Evolutionary conservation across 2,329 filamentous ascomycete species (phyloP).

Genomic region (Beauveria varroae): DNA sequence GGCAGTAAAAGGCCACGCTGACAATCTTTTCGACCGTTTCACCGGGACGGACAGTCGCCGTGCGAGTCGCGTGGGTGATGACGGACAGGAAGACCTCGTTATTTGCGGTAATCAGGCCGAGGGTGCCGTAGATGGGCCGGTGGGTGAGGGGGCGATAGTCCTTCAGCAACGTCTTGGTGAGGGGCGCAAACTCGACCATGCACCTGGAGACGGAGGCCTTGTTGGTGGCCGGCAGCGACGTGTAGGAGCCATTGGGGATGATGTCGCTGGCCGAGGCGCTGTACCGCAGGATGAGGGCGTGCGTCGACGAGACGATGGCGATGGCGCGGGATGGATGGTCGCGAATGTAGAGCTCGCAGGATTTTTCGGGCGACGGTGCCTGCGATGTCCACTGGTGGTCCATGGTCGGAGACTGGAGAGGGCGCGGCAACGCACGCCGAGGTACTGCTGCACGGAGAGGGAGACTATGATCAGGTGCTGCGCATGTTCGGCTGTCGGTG

Average conservation of each 20-base stretch:
- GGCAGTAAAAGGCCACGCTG: conserved; percentile 84
- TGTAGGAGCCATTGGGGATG: conserved; percentile 50
- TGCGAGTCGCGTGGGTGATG: conserved; percentile 69
- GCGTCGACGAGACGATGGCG: conserved; percentile 70
- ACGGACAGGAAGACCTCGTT: conserved; percentile 87
- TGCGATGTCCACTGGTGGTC: conserved; percentile 42
- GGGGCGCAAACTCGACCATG: conserved; percentile 77
- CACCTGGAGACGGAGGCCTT: conserved; percentile 53
- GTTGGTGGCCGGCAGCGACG: conserved; percentile 40
- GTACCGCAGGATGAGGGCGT: conserved; percentile 80
- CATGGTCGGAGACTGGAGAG: conserved; percentile 29
- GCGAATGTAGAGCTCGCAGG: conserved; percentile 74
- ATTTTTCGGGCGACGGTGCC: conserved; percentile 46
- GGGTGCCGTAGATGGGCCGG: conserved; percentile 71
- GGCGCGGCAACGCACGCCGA: background rate
- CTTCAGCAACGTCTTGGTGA: conserved; percentile 57
- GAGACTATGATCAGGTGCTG: background rate
- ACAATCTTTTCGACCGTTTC: conserved; percentile 86
- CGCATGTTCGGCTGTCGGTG: background rate
- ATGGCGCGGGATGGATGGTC: conserved; percentile 84
- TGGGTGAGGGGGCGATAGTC: conserved; percentile 72
- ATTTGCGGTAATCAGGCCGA: conserved; percentile 78
- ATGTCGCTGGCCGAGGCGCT: conserved; percentile 56
- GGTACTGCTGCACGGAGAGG: background rate
- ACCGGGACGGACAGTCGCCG: conserved; percentile 75